phyloP scores from a whole-genome alignment of 2,329 filamentous ascomycete species.

The Penicillium janthinellum region DNA sequence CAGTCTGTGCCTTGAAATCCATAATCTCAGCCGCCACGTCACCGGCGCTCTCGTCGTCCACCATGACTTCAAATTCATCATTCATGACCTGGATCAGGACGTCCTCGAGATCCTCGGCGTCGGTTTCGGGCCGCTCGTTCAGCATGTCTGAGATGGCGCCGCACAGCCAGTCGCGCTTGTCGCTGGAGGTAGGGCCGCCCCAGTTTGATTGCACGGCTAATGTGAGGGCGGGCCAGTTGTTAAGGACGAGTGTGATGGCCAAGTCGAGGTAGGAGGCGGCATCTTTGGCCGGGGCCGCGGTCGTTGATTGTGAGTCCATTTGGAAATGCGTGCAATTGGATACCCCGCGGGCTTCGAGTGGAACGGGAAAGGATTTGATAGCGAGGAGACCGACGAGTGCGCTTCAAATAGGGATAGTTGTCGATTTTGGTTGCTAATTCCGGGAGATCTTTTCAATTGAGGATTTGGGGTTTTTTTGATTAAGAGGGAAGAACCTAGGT shows the following conservation, averaged over 20 bases:
- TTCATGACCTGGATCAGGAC: slow-evolving; percentile 87
- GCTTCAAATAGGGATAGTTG: neutral
- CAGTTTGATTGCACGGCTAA: slow-evolving; percentile 85
- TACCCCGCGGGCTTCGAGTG: slow-evolving; percentile 17
- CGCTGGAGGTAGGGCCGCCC: slow-evolving; percentile 78
- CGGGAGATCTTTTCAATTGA: neutral
- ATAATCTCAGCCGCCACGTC: slow-evolving; percentile 74
- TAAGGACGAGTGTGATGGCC: slow-evolving; percentile 78
- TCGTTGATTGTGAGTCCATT: slow-evolving; percentile 26
- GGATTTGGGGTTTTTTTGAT: neutral
- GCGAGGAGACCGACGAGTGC: neutral
- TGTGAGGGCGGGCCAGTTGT: slow-evolving; percentile 84
- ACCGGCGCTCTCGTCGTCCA: slow-evolving; percentile 84
- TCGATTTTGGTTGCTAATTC: neutral
- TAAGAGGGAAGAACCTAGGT: neutral
- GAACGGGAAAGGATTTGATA: neutral
- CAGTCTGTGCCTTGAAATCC: slow-evolving; percentile 64
- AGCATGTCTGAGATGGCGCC: slow-evolving; percentile 84
- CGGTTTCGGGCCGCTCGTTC: slow-evolving; percentile 60
- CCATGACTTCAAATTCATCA: slow-evolving; percentile 91
- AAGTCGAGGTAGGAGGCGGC: slow-evolving; percentile 76
- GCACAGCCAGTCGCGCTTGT: slow-evolving; percentile 97
- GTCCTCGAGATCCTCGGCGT: slow-evolving; percentile 78
- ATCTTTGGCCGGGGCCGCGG: slow-evolving; percentile 46
- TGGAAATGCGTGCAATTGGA: slow-evolving; percentile 7